Evolutionary conservation across 1,139 yeast genomes (phyloP).

Genomic region (Eremothecium gossypii): DNA sequence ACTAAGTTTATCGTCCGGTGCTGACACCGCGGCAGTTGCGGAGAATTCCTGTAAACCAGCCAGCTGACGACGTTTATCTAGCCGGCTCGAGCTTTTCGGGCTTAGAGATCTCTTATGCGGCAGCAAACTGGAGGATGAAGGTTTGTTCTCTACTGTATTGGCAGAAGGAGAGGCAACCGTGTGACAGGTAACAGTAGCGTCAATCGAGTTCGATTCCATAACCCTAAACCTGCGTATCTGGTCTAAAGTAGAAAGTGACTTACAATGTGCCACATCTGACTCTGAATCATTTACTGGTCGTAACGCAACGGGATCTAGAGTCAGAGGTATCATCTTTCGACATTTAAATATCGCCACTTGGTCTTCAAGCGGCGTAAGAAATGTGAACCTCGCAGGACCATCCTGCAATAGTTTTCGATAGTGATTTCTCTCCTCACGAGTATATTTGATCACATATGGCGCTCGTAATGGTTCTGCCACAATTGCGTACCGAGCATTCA

Average conservation of each 20-base stretch:
- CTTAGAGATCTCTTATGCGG: no score
- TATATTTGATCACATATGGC: slow-evolving; percentile 21
- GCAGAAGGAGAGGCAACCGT: neutral
- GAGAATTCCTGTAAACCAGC: no score
- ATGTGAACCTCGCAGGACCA: slow-evolving; percentile 11
- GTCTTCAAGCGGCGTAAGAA: slow-evolving; percentile 13
- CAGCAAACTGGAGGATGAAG: neutral
- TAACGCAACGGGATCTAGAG: slow-evolving; percentile 5
- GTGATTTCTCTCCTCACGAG: slow-evolving; percentile 15
- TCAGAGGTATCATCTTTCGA: slow-evolving; percentile 11
- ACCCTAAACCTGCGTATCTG: slow-evolving; percentile 1
- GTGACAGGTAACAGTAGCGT: neutral
- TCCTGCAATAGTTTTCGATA: slow-evolving; percentile 13
- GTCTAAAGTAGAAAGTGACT: slow-evolving; percentile 1
- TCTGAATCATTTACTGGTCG: neutral
- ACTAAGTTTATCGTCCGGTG: no score
- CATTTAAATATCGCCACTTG: slow-evolving; percentile 14
- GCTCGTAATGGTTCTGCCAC: slow-evolving; percentile 25
- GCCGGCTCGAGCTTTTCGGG: no score
- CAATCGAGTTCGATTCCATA: neutral
- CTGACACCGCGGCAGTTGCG: no score
- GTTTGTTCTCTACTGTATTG: neutral
- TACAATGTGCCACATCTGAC: neutral
- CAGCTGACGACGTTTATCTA: no score
- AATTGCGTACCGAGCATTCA: slow-evolving; percentile 17